Evolutionary conservation across 2,329 filamentous ascomycete genomes (phyloP), one percentile per base, ranked within the genome.

Genomic region (Ophiosphaerella herpotricha): DNA sequence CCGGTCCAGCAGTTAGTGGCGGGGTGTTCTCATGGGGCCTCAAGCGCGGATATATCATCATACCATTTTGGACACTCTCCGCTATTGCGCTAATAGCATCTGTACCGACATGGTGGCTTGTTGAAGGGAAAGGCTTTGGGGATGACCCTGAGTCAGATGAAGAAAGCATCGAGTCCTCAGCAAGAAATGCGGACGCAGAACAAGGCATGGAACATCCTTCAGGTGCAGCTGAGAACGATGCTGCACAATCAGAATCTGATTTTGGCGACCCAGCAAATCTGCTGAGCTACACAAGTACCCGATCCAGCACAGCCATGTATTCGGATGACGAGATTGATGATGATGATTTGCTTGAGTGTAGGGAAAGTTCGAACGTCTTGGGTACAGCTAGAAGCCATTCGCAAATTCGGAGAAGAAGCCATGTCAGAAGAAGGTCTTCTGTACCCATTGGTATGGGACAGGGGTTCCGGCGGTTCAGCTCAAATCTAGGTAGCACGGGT

Each of bases 31-130:
- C 85, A 0, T 85, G 83, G 75, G 93, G 93, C 1, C 85, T 91
- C 1, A 83, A 88, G 62, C 77, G 80, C 26, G 90, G 90, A 0
- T 93, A 90, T 67, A 80, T 94, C 26, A 83, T 95, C 43, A 77
- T 89, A 0, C 87, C 92, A 0, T 97, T 90, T 83, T 96, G 89
- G 85, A 78, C 88, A 4, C 78, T 97, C n/a, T 81, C 84, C 0
- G 61, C 76, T 0, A 77, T 95, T 38, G 82, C 85, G 0, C 54
- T 83, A 0, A 40, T 91, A 1, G 88, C 89, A 14, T 84, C 84
- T 0, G 71, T 96, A 2, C 89, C 91, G 0, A 83, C 88, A 0
- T 90, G 86, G 70, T 88, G 85, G 75, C 81, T 95, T 1, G 81
- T 86, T 2, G 85, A 96, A 65, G 87, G 87, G 33, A 84, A 90